Conservation (phyloP, 225 moss, liverwort and hornwort genomes). For the Antitrichia curtipendula region DNA sequence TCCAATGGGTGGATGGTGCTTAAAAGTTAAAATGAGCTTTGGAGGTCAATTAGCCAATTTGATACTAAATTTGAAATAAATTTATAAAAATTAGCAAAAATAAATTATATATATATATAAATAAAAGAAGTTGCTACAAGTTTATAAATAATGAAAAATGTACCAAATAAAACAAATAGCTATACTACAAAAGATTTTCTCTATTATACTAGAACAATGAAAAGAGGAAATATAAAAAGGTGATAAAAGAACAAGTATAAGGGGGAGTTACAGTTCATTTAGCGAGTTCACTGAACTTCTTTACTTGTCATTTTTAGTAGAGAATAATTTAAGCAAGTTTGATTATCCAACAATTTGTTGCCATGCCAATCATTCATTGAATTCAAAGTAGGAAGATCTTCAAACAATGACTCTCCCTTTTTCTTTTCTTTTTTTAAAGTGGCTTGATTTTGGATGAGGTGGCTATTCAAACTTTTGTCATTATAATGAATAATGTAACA, state of each 20-base stretch:
- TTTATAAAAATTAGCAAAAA: background rate
- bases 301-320: accelerated
- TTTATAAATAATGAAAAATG: background rate
- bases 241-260: background rate
- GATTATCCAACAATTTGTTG: background rate
- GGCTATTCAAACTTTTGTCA: background rate
- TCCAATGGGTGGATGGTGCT: background rate
- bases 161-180: background rate
- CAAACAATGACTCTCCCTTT: accelerated
- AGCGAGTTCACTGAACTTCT: accelerated
- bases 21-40: too few species aligned
- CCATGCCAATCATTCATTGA: accelerated
- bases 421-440: background rate
- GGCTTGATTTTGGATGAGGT: background rate
- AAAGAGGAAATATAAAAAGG: accelerated
- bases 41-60: background rate
- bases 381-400: accelerated
- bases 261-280: accelerated
- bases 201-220: accelerated
- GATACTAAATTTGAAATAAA: background rate
- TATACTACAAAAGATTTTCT: background rate
- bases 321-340: background rate
- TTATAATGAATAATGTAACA: too few species aligned
- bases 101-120: too few species aligned
- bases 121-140: background rate